Percentiles rank a stretch among this genome's conserved stretches.
These are phyloP conservation scores for Prunus mongolica DNA, from an alignment of 306 rosid species.

Conservation along the genomic window DNA sequence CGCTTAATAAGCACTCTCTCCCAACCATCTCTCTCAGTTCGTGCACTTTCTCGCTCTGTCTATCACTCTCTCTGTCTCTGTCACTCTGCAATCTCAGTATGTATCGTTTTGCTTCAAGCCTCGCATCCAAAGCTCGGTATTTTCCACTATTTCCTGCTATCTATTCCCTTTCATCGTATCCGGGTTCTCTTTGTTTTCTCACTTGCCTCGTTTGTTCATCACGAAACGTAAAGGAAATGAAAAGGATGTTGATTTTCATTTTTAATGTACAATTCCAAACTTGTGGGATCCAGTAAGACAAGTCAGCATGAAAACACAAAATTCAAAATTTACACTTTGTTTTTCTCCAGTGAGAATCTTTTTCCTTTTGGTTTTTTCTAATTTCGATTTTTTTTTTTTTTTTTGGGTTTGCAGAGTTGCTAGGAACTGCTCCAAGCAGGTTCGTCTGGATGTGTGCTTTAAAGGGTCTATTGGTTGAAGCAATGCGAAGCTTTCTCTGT, in stretches of 20 bases:
- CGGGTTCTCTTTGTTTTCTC: neutral
- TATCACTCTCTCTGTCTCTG: neutral
- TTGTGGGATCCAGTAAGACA: neutral
- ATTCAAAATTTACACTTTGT: neutral
- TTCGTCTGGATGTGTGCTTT: slow-evolving; percentile 8
- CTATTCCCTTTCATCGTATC: neutral
- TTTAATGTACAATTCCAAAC: neutral
- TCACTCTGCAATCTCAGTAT: slow-evolving; percentile 31
- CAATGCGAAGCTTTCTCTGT: neutral
- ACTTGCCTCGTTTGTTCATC: neutral
- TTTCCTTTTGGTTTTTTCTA: neutral
- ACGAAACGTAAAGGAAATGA: neutral
- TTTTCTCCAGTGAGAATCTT: neutral
- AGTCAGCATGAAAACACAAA: neutral
- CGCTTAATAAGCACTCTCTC: slow-evolving; percentile 23
- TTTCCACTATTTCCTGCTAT: slow-evolving; percentile 8
- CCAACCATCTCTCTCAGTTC: neutral
- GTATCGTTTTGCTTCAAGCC: slow-evolving; percentile 80
- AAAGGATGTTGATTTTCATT: neutral
- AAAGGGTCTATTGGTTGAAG: neutral
- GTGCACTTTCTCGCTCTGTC: neutral
- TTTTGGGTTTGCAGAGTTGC: slow-evolving; percentile 51
- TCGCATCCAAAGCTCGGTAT: slow-evolving; percentile 82
- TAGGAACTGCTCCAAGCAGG: slow-evolving; percentile 69
- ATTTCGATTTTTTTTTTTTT: neutral